Percentiles rank a stretch among this genome's conserved stretches.
Evolutionary conservation across 768 basidiomycete species (phyloP).

Genomic region (Sarcodon sp.): DNA sequence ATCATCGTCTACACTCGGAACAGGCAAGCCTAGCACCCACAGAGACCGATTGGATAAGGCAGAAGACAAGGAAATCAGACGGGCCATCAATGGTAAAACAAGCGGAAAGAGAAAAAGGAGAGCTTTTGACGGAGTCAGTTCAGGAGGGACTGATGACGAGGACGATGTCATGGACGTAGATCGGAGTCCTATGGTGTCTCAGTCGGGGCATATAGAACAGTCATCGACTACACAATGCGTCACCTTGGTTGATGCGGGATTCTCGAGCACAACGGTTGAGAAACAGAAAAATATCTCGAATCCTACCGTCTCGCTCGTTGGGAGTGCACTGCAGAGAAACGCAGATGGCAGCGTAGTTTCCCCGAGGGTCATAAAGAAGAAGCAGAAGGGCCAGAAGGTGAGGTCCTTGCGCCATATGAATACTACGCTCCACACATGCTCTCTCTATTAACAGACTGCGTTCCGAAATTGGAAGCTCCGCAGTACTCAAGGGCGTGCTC

Average conservation of each 20-base stretch:
- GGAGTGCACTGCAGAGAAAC: conserved; percentile 55
- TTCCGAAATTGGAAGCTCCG: conserved; percentile 38
- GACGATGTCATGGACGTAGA: conserved; percentile 11
- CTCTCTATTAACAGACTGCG: conserved; percentile 15
- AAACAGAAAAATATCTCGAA: neutral
- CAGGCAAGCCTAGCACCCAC: conserved; percentile 50
- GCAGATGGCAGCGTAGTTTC: conserved; percentile 44
- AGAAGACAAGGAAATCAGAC: conserved; percentile 48
- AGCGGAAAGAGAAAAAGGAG: conserved; percentile 20
- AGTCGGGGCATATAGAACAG: conserved; percentile 8
- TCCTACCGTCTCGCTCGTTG: conserved; percentile 21
- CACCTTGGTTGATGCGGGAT: conserved; percentile 13
- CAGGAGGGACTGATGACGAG: conserved; percentile 16
- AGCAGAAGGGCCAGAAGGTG: conserved; percentile 31
- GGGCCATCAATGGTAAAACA: conserved; percentile 38
- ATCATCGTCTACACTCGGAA: conserved; percentile 76
- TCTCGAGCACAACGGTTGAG: conserved; percentile 6
- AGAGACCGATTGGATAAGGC: conserved; percentile 42
- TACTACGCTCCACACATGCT: neutral
- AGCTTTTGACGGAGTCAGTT: conserved; percentile 2
- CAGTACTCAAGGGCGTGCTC: conserved; percentile 14
- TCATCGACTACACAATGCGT: conserved; percentile 6
- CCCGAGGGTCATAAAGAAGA: conserved; percentile 33
- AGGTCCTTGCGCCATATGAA: conserved; percentile 8
- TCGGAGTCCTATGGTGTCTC: conserved; percentile 6